phyloP scores from a whole-genome alignment of 768 basidiomycete species.

The Chalciporus sphaerocephalus region DNA sequence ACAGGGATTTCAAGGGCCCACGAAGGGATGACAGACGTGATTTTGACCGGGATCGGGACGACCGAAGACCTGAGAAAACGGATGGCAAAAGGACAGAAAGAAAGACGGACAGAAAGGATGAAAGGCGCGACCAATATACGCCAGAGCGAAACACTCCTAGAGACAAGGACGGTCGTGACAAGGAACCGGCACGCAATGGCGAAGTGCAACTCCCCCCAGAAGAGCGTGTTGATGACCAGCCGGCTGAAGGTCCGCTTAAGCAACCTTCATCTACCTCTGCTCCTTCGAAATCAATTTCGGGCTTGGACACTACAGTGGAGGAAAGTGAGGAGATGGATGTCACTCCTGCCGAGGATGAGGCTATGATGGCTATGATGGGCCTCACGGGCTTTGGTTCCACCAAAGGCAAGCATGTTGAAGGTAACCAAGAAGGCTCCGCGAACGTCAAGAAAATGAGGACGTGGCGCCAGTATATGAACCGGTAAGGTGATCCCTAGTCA shows the following conservation, averaged over 20 bases:
- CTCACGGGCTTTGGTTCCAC: conserved; percentile 83
- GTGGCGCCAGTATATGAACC: conserved; percentile 99
- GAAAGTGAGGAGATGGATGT: conserved; percentile 48
- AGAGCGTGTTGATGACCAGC: conserved; percentile 13
- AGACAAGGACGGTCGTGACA: conserved; percentile 27
- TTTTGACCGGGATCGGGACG: conserved; percentile 29
- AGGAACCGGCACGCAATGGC: conserved; percentile 18
- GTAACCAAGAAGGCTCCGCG: conserved; percentile 72
- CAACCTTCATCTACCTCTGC: conserved; percentile 3
- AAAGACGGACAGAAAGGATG: conserved; percentile 32
- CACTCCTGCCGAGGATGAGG: conserved; percentile 65
- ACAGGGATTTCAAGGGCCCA: conserved; percentile 36
- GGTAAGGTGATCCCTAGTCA: conserved; percentile 38
- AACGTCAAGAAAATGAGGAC: conserved; percentile 79
- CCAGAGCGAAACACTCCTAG: conserved; percentile 34
- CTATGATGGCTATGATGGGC: conserved; percentile 91
- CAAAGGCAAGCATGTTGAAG: conserved; percentile 78
- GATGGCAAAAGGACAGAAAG: conserved; percentile 32
- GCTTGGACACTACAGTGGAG: conserved; percentile 45
- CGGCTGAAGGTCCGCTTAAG: conserved; percentile 7
- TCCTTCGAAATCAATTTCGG: conserved; percentile 33
- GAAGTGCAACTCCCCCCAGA: conserved; percentile 23
- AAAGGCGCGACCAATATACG: conserved; percentile 38
- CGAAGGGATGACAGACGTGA: conserved; percentile 33
- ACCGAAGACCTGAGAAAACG: conserved; percentile 30